Conservation (phyloP, 108 stramenopile genomes). For the Nannochloropsis oceanica region DNA sequence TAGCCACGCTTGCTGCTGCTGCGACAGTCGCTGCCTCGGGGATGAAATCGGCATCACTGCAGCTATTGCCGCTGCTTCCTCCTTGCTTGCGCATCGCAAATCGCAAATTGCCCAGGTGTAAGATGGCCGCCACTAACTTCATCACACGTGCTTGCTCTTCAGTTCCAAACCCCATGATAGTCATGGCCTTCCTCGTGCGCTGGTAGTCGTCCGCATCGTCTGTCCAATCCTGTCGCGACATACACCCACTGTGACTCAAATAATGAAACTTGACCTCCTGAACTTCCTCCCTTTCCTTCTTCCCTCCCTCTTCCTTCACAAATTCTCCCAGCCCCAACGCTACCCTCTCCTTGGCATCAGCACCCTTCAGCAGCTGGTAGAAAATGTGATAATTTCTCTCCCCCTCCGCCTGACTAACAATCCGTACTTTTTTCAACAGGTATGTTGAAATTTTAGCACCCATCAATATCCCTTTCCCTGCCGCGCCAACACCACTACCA, state of each 20-base stretch:
- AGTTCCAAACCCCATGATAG: slow-evolving; percentile 8
- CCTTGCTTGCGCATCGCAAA: neutral
- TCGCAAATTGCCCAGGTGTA: slow-evolving; percentile 25
- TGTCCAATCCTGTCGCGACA: neutral
- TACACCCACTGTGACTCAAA: too few species aligned
- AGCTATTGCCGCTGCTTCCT: too few species aligned
- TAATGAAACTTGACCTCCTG: too few species aligned
- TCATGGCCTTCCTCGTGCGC: neutral
- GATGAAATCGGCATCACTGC: too few species aligned
- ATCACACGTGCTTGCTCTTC: neutral
- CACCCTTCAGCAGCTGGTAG: slow-evolving; percentile 48
- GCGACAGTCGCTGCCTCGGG: too few species aligned
- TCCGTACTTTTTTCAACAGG: slow-evolving; percentile 78
- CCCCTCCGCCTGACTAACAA: slow-evolving; percentile 47
- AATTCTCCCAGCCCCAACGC: slow-evolving; percentile 2
- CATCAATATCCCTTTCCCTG: slow-evolving; percentile 24
- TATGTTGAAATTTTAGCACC: slow-evolving; percentile 75
- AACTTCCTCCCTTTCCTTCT: neutral
- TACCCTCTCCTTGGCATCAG: slow-evolving; percentile 19
- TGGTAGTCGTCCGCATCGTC: neutral
- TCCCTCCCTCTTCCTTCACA: neutral
- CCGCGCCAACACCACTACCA: slow-evolving; percentile 4
- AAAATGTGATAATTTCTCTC: slow-evolving; percentile 69
- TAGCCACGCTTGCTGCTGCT: too few species aligned
- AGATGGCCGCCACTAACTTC: slow-evolving; percentile 15